phyloP scores from a whole-genome alignment of 1,284 basidiomycete genomes.

The Rhodofomes roseus region DNA sequence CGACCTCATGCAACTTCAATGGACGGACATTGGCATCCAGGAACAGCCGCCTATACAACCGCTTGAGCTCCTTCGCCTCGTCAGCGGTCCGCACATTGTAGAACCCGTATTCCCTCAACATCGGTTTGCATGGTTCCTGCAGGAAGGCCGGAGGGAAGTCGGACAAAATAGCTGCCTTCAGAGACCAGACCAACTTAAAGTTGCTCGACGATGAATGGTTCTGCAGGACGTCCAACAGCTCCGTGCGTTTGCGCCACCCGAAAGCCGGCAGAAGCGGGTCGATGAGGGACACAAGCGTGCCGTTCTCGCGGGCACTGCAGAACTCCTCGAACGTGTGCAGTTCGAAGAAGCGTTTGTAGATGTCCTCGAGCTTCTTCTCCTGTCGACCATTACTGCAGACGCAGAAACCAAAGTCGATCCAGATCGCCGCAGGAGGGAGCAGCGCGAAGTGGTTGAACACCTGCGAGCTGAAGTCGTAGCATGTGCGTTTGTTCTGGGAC shows the following conservation, averaged over 20 bases:
- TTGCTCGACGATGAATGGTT: slow-evolving; percentile 3
- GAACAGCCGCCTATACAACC: slow-evolving; percentile 28
- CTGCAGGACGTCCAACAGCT: slow-evolving; percentile 27
- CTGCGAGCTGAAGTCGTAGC: no score
- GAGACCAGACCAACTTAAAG: slow-evolving; percentile 35
- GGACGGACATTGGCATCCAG: slow-evolving; percentile 23
- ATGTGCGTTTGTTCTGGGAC: background rate
- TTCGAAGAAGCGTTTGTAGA: slow-evolving; percentile 24
- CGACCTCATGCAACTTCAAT: slow-evolving; percentile 33
- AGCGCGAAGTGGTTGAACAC: no score
- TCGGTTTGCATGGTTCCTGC: no score
- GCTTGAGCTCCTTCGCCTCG: slow-evolving; percentile 21
- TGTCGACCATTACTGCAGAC: slow-evolving; percentile 13
- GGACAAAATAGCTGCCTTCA: slow-evolving; percentile 31
- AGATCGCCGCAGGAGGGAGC: background rate
- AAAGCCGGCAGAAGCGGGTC: slow-evolving; percentile 13
- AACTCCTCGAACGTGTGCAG: slow-evolving; percentile 33
- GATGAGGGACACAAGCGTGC: slow-evolving; percentile 24
- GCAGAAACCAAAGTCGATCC: slow-evolving; percentile 31
- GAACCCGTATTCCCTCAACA: slow-evolving; percentile 35
- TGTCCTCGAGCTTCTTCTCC: slow-evolving; percentile 13
- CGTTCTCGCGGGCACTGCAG: slow-evolving; percentile 22
- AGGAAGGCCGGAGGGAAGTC: slow-evolving; percentile 8
- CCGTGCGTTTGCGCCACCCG: background rate
- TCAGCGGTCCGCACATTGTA: slow-evolving; percentile 21